Evolutionary conservation across 495 filamentous ascomycete genomes (phyloP).

Genomic region (Bacidia rubella): DNA sequence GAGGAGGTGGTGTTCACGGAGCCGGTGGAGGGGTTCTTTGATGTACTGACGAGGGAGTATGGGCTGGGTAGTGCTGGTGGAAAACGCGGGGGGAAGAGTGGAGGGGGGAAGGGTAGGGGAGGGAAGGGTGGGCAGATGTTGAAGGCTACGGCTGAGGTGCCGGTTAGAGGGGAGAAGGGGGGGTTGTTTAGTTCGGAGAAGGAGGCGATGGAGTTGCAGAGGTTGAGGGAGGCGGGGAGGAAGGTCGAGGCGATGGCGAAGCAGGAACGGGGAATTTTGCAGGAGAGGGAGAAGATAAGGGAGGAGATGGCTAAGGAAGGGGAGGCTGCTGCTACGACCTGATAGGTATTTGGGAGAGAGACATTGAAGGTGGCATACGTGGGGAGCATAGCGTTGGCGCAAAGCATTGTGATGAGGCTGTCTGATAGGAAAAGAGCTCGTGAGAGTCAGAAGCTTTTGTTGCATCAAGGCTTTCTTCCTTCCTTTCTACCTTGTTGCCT

Average conservation of each 20-base stretch:
- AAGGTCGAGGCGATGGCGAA: slow-evolving; percentile 56
- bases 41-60: slow-evolving; percentile 57
- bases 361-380: too few relatives aligned
- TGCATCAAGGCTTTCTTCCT: too few relatives aligned
- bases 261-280: slow-evolving; percentile 51
- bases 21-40: slow-evolving; percentile 79
- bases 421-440: too few relatives aligned
- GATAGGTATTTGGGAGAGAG: background rate
- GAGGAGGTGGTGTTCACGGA: slow-evolving; percentile 95
- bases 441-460: too few relatives aligned
- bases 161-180: slow-evolving; percentile 43
- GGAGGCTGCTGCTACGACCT: slow-evolving; percentile 29
- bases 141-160: slow-evolving; percentile 52
- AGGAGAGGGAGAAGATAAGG: slow-evolving; percentile 49
- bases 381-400: too few relatives aligned
- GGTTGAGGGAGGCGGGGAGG: slow-evolving; percentile 34
- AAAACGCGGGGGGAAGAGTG: slow-evolving; percentile 24
- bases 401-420: too few relatives aligned
- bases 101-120: slow-evolving; percentile 34
- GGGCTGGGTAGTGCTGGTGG: slow-evolving; percentile 24
- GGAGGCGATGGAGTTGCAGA: slow-evolving; percentile 54
- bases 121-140: slow-evolving; percentile 33
- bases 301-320: slow-evolving; percentile 45
- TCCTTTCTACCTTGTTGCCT: too few relatives aligned
- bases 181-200: slow-evolving; percentile 65